Percentiles rank a stretch among this genome's conserved stretches.
These are phyloP conservation scores for Naumovozyma castellii DNA, from an alignment of 805 yeast genomes.

Conservation along the genomic window DNA sequence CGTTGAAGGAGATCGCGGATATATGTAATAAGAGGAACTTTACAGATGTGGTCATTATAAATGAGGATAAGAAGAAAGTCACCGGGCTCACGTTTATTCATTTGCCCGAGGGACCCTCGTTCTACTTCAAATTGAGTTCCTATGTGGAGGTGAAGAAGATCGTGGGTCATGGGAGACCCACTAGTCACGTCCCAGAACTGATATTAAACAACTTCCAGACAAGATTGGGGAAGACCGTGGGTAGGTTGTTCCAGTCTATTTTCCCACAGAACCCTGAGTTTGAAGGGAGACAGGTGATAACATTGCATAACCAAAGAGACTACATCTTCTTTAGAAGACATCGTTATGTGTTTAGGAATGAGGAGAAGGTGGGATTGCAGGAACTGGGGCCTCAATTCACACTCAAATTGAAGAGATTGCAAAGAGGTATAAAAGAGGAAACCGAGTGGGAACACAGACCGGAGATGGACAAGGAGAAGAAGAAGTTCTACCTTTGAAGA, in stretches of 20 bases:
- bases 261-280: constrained; percentile 92
- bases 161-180: constrained; percentile 81
- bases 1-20: constrained; percentile 78
- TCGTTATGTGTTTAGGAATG: constrained; percentile 80
- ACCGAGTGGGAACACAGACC: constrained; percentile 94
- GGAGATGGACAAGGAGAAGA: constrained; percentile 93
- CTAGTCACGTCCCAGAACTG: constrained; percentile 85
- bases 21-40: constrained; percentile 74
- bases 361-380: constrained; percentile 87
- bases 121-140: constrained; percentile 78
- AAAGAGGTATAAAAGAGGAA: constrained; percentile 85
- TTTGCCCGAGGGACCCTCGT: constrained; percentile 91
- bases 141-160: constrained; percentile 66
- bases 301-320: constrained; percentile 94
- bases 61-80: constrained; percentile 88
- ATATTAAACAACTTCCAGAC: constrained; percentile 88
- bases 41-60: constrained; percentile 80
- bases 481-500: constrained; percentile 67
- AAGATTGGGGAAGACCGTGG: constrained; percentile 86
- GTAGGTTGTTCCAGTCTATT: constrained; percentile 80
- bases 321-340: constrained; percentile 92
- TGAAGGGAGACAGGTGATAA: constrained; percentile 91
- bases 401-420: constrained; percentile 74
- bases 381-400: constrained; percentile 97
- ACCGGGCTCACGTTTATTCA: constrained; percentile 90